phyloP scores from a whole-genome alignment of 768 basidiomycete genomes.

The Obba rivulosa region DNA sequence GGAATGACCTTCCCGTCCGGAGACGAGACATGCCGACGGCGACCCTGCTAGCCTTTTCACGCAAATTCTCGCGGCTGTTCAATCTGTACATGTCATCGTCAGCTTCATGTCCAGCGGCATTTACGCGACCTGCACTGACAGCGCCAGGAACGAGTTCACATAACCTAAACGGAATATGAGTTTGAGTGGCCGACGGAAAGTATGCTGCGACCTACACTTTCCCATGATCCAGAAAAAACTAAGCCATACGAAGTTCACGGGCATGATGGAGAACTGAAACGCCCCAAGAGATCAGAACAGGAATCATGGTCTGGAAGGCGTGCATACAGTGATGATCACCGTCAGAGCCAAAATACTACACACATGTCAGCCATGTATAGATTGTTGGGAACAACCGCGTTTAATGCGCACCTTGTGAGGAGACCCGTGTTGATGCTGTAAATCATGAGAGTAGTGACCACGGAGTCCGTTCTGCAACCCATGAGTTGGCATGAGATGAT shows the following conservation, averaged over 20 bases:
- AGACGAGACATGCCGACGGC: slow-evolving; percentile 2
- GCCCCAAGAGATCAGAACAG: neutral
- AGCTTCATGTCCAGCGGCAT: slow-evolving; percentile 1
- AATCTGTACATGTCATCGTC: slow-evolving; percentile 25
- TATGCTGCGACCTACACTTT: slow-evolving; percentile 34
- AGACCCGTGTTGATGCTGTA: slow-evolving; percentile 23
- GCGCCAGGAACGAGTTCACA: slow-evolving; percentile 47
- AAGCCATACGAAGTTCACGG: slow-evolving; percentile 41
- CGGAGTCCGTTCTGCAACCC: slow-evolving; percentile 19
- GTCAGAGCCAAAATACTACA: slow-evolving; percentile 14
- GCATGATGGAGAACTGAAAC: slow-evolving; percentile 26
- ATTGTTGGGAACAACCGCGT: neutral
- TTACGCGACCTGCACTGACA: slow-evolving; percentile 27
- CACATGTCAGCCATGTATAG: neutral
- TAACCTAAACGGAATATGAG: slow-evolving; percentile 32
- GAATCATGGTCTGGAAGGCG: neutral
- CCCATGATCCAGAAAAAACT: slow-evolving; percentile 48
- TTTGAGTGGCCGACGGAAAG: neutral
- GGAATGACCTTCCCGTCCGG: neutral
- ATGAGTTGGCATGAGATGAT: neutral
- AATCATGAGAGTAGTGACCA: slow-evolving; percentile 20
- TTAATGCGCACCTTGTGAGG: slow-evolving; percentile 16
- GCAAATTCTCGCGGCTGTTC: slow-evolving; percentile 43
- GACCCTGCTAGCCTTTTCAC: slow-evolving; percentile 26
- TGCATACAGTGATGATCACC: slow-evolving; percentile 11